Percentiles rank a stretch among this genome's conserved stretches.
These are phyloP conservation scores for Asterochloris sp. DNA, from an alignment of 139 green algal genomes.

Conservation along the genomic window DNA sequence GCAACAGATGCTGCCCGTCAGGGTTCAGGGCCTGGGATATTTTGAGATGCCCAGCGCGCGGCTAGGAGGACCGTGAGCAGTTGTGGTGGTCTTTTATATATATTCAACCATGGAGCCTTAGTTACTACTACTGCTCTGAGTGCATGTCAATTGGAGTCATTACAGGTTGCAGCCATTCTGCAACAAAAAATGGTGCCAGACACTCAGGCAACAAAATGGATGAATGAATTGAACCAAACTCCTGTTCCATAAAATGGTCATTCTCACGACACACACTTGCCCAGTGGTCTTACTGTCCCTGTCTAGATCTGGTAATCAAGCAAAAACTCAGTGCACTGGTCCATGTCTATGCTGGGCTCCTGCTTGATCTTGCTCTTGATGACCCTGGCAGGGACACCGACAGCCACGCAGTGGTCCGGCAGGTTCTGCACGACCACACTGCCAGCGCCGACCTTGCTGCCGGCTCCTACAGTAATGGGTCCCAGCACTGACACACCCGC, in stretches of 20 bases:
- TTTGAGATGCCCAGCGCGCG: too few relatives aligned
- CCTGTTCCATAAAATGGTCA: background rate
- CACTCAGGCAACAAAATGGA: background rate
- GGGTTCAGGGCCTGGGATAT: too few relatives aligned
- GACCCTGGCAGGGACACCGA: slow-evolving; percentile 81
- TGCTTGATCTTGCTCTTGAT: slow-evolving; percentile 53
- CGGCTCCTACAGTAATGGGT: slow-evolving; percentile 67
- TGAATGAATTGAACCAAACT: background rate
- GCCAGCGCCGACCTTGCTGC: slow-evolving; percentile 83
- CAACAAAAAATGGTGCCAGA: background rate
- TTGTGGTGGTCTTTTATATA: too few relatives aligned
- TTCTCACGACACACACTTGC: background rate
- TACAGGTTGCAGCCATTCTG: background rate
- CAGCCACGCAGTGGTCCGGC: slow-evolving; percentile 77
- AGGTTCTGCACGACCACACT: slow-evolving; percentile 81
- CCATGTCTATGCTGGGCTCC: slow-evolving; percentile 75
- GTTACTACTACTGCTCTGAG: too few relatives aligned
- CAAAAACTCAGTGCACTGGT: slow-evolving; percentile 40
- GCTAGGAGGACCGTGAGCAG: too few relatives aligned
- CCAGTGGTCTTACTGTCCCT: background rate
- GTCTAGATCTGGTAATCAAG: slow-evolving; percentile 13
- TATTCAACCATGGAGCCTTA: too few relatives aligned
- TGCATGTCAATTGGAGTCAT: background rate
- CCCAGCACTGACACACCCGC: slow-evolving; percentile 84
- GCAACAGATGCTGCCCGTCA: too few relatives aligned